Evolutionary conservation across 768 basidiomycete genomes (phyloP), one percentile per base, ranked within the genome.

Genomic region (Pilatotrama ljubarskyi): DNA sequence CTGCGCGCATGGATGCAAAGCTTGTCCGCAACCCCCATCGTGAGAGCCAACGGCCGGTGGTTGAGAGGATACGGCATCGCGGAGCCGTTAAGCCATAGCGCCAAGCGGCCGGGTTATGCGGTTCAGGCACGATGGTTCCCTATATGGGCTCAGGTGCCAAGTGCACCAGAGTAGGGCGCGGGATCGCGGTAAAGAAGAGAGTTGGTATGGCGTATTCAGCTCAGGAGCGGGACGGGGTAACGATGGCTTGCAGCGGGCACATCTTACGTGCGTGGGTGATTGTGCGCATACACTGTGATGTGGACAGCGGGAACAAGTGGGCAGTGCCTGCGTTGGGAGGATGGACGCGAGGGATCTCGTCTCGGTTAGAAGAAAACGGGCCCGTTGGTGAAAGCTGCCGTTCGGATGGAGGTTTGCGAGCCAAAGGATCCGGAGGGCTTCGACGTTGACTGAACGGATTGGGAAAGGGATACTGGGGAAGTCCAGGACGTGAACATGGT

Each of bases 361-460:
- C 20, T 26, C 11, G 37, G 24, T 62, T 29, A 62, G 55, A 62
- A 62, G 51, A 62, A 62, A 29, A 62, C 61, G 17, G 61, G 55
- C 4, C 61, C 61, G 35, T 58, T 46, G 5, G 55, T 54, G 20
- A 51, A 29, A 11, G 61, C 61, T 10, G 55, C 56, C 5, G 55
- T 54, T 18, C 56, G 55, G 4, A 62, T 62, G 32, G 49, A 24
- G 35, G 51, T 54, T 18, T 56, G 51, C 9, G 61, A 52, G 4
- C 54, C 47, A 3, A 55, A 62, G 42, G 59, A 55, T 40, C 53
- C 37, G n/a, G 59, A 55, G 8, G 55, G 61, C 55, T 56, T 58
- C 55, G 61, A 58, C 5, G 49, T 56, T 47, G 59, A 61, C 53
- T 36, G 40, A 44, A 51, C 29, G 15, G 58, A 51, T 25, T 49